Evolutionary conservation across 495 filamentous ascomycete genomes (phyloP), one percentile per base, ranked within the genome.

Genomic region (Eremomyces bilateralis): DNA sequence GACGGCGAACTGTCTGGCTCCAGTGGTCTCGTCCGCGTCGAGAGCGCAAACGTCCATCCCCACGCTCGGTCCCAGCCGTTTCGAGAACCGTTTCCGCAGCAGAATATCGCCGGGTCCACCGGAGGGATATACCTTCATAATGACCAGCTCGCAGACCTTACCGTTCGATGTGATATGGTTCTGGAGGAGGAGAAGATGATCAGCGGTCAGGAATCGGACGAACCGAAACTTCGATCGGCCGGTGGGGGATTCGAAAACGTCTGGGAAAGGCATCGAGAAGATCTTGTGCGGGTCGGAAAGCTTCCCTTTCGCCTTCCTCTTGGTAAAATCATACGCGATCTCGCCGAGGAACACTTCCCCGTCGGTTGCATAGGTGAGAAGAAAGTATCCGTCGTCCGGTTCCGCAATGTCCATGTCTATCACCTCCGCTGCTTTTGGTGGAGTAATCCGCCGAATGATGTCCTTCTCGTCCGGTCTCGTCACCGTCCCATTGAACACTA

Each of bases 351-450:
- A 78, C 25, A 97, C 64, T 39, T 88, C 71, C 47, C 73, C 59
- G 34, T 75, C 73, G 35, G 79, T 77, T 45, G 79, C 90, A 53
- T 88, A 94, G 3, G 73, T 74, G 33, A 82, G 58, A 20, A 71
- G 61, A 50, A 76, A 83, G 24, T 63, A 64, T 16, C 65, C 65
- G 15, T 61, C 53, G 20, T 59, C 61, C 11, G 59, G 47, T 41
- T 70, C 67, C 15, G 68, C 58, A 21, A 90, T 66, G 50, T 91
- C 83, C 31, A 90, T 44, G 57, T 94, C 88, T 50, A 69, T 74
- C 16, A 74, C 79, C 56, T 94, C 82, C 44, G 72, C 60, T 21
- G 58, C 58, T 36, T 53, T 63, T 5, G 52, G 54, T 21, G 75
- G 59, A n/a, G 68, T 59, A 30, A 92, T 66, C 29, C 70, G 66